Evolutionary conservation across 768 basidiomycete genomes (phyloP).

Genomic region (Trametes maxima): DNA sequence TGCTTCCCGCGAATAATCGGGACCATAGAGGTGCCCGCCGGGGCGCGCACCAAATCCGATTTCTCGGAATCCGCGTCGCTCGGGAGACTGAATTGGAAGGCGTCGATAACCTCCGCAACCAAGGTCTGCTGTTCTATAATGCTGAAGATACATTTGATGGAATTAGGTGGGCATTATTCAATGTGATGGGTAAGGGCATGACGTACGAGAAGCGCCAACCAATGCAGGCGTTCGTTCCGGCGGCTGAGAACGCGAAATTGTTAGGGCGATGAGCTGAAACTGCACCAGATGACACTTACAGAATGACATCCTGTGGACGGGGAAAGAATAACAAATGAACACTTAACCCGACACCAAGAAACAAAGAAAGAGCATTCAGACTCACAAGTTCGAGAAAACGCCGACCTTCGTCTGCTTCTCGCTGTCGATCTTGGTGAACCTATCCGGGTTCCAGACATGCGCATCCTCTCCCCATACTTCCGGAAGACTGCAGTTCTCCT

Average conservation of each 20-base stretch:
- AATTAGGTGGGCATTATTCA: background rate
- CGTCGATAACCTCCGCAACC: conserved; percentile 35
- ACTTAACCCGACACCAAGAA: background rate
- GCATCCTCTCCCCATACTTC: conserved; percentile 22
- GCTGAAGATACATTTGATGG: background rate
- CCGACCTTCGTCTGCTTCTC: conserved; percentile 18
- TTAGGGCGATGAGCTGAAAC: background rate
- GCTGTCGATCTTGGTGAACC: conserved; percentile 6
- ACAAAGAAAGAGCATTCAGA: background rate
- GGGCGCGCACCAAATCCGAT: conserved; percentile 31
- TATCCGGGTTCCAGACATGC: conserved; percentile 19
- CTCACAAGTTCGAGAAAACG: conserved; percentile 21
- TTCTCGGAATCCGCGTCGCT: conserved; percentile 13
- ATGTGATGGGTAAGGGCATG: no score
- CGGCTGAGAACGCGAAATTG: background rate
- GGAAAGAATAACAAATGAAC: background rate
- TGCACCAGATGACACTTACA: background rate
- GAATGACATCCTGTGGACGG: conserved; percentile 11
- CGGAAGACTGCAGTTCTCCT: background rate
- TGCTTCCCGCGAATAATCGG: conserved; percentile 35
- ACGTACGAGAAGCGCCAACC: conserved; percentile 24
- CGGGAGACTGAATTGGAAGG: conserved; percentile 37
- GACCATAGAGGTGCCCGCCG: conserved; percentile 32
- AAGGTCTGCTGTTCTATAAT: conserved; percentile 38
- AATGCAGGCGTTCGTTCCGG: conserved; percentile 19